Evolutionary conservation across 2,329 filamentous ascomycete genomes (phyloP).

Genomic region (Beauveria sp.): DNA sequence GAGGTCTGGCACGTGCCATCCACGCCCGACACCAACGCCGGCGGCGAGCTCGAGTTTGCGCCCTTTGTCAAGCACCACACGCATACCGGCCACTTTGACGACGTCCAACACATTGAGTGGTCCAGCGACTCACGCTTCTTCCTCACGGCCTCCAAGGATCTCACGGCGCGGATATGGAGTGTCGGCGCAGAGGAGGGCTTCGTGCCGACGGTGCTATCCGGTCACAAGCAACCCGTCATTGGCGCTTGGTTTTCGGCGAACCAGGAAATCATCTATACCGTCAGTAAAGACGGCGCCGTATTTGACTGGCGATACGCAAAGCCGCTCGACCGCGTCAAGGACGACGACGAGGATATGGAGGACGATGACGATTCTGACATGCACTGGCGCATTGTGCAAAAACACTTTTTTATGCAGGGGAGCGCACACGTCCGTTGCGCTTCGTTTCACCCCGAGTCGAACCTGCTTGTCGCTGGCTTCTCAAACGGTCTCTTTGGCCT

Average conservation of each 20-base stretch:
- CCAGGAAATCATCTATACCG: slow-evolving; percentile 92
- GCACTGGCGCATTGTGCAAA: slow-evolving; percentile 85
- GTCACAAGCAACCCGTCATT: slow-evolving; percentile 82
- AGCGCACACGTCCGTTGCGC: slow-evolving; percentile 82
- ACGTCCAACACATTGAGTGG: slow-evolving; percentile 83
- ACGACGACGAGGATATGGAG: slow-evolving; percentile 53
- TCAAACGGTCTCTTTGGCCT: slow-evolving; percentile 90
- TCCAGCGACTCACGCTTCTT: slow-evolving; percentile 95
- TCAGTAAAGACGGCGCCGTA: slow-evolving; percentile 94
- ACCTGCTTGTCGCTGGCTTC: slow-evolving; percentile 93
- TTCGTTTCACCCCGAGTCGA: slow-evolving; percentile 78
- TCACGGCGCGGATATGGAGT: slow-evolving; percentile 94
- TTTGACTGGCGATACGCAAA: slow-evolving; percentile 85
- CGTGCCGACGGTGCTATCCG: slow-evolving; percentile 78
- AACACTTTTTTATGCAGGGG: slow-evolving; percentile 90
- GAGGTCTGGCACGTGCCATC: slow-evolving; percentile 96
- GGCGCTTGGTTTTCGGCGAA: slow-evolving; percentile 96
- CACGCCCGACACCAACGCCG: slow-evolving; percentile 69
- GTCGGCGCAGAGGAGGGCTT: slow-evolving; percentile 81
- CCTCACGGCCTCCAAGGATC: slow-evolving; percentile 81
- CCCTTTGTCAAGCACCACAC: slow-evolving; percentile 86
- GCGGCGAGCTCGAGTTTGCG: slow-evolving; percentile 86
- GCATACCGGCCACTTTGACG: slow-evolving; percentile 83
- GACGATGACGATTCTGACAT: slow-evolving; percentile 57
- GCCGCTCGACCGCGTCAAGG: slow-evolving; percentile 46